Evolutionary conservation across 768 basidiomycete species (phyloP), one percentile per base, ranked within the genome.

Genomic region (Trametes cingulata): DNA sequence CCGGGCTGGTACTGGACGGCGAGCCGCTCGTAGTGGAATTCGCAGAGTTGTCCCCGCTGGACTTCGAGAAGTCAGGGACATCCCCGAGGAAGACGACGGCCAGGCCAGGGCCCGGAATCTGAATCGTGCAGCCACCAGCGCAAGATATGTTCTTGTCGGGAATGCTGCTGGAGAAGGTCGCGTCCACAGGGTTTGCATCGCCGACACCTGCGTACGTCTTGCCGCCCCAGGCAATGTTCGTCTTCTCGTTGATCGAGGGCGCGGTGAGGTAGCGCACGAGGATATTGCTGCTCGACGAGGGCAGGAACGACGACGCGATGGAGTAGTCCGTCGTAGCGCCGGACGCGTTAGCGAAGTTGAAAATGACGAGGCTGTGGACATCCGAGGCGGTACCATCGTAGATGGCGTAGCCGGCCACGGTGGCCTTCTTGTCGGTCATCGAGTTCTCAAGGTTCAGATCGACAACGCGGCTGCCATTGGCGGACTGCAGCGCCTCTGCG

Each of bases 191-290:
- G 20, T 62, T 71, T 33, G 80, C 80, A 66, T 80, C 76, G 1
- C 73, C 76, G 0, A 76, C 74, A 17, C 76, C 76, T 3, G 72
- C 68, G 62, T 77, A 77, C 0, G 82, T 80, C 67, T 84, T 76
- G 13, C 82, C 83, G 19, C 83, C 85, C 85, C 85, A 89, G 8
- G 79, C 77, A 67, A 88, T 85, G 43, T 82, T 75, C 56, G 73
- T 77, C 61, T 78, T 77, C 71, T 85, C 85, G 15, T 71, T 67
- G 17, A 82, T 74, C 56, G 72, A 76, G 5, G 78, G 69, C 2
- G 83, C 84, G 3, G 73, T 66, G n/a, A 84, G 72, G 64, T 77
- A 85, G 61, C 81, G 81, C 14, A 83, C 77, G 15, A 71, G 71
- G 25, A 81, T 68, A 14, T 71, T 69, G 35, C 68, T 68, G 17